A percentile compares a stretch with the other conserved stretches of the same genome.
phyloP scores from a whole-genome alignment of 306 rosid species.

The Cicer arietinum region DNA sequence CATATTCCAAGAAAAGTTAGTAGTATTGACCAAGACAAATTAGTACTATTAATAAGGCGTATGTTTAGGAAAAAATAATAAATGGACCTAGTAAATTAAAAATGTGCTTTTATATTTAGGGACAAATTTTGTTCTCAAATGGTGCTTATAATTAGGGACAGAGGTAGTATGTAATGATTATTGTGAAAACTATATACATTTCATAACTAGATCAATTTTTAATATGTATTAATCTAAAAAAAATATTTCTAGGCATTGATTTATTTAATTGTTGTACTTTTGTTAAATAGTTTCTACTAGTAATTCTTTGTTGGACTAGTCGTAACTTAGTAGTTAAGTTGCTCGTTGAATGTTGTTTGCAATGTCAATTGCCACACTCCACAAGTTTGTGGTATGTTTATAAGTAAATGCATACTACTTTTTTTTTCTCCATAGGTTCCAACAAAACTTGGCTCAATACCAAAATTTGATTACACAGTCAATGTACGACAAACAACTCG shows the following conservation, averaged over 20 bases:
- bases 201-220: constrained; percentile 16
- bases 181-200: constrained; percentile 21
- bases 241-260: neutral
- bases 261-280: too few relatives aligned
- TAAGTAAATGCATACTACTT: constrained; percentile 29
- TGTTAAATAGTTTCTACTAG: neutral
- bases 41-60: too few relatives aligned
- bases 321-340: neutral
- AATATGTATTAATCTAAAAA: neutral
- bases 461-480: constrained; percentile 97
- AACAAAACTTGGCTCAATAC: constrained; percentile 83
- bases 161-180: neutral
- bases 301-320: constrained; percentile 15
- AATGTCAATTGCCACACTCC: neutral
- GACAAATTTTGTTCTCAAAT: too few relatives aligned
- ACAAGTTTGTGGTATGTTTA: neutral
- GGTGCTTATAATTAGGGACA: too few relatives aligned
- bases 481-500: constrained; percentile 95
- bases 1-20: too few relatives aligned
- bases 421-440: constrained; percentile 64
- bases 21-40: too few relatives aligned
- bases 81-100: too few relatives aligned
- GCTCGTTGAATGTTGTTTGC: constrained; percentile 35
- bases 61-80: too few relatives aligned
- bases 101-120: too few relatives aligned